Evolutionary conservation across 208 protist genomes (phyloP).

Genomic region (Leishmania martiniquensis): DNA sequence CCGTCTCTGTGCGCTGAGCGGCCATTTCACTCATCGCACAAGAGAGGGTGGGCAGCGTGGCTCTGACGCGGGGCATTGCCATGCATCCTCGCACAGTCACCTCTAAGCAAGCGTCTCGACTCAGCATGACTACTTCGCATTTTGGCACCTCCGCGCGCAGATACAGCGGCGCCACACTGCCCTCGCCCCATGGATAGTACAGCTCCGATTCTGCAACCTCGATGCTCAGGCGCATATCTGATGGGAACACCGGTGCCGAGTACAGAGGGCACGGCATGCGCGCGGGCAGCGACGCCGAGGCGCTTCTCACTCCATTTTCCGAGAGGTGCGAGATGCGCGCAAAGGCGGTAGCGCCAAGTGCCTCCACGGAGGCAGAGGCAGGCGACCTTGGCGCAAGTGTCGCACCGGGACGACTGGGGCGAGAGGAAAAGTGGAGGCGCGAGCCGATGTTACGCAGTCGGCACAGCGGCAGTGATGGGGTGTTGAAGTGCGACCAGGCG

Average conservation of each 20-base stretch:
- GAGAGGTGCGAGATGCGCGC: slow-evolving; percentile 11
- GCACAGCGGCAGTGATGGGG: slow-evolving; percentile 41
- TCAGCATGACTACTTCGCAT: slow-evolving; percentile 33
- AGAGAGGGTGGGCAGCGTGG: slow-evolving; percentile 6
- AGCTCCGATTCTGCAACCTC: slow-evolving; percentile 35
- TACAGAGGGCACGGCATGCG: slow-evolving; percentile 25
- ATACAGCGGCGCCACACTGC: slow-evolving; percentile 44
- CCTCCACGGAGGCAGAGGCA: slow-evolving; percentile 15
- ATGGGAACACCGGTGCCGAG: slow-evolving; percentile 49
- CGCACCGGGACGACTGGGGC: slow-evolving; percentile 8
- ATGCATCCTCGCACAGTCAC: slow-evolving; percentile 40
- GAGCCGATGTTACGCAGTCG: slow-evolving; percentile 50
- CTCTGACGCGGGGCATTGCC: slow-evolving; percentile 19
- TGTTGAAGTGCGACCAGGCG: slow-evolving; percentile 63
- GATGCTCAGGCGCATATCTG: slow-evolving; percentile 43
- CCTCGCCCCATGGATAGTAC: slow-evolving; percentile 62
- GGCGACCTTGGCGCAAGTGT: slow-evolving; percentile 30
- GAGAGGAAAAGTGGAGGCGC: slow-evolving; percentile 51
- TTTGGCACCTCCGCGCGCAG: slow-evolving; percentile 35
- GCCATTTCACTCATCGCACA: not conserved
- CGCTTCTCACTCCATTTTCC: not conserved
- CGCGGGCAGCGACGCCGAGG: not conserved
- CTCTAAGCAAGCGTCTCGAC: slow-evolving; percentile 45
- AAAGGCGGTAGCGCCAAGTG: slow-evolving; percentile 30
- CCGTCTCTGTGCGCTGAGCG: not conserved